Evolutionary conservation across 306 rosid genomes (phyloP), one percentile per base, ranked within the genome.

Genomic region (Hippophae tibetana): DNA sequence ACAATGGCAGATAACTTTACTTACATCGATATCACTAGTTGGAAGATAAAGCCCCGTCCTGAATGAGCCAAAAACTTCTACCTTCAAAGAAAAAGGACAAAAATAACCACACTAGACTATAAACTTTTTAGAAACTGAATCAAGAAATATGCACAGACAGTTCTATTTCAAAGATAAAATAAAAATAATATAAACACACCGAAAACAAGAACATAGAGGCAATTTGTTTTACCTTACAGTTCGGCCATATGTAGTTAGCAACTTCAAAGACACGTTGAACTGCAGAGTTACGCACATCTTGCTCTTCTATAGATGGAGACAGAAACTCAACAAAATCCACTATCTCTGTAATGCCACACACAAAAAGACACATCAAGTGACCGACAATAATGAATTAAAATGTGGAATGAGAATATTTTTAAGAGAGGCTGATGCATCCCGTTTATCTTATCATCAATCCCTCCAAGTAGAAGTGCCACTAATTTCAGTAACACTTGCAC

Each of bases 1-100:
- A 42, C 26, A 57, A 47, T 11, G 6, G 38, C 3, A 18, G 64
- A 63, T 48, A 57, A 45, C 40, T 18, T 25, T 1, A 79, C 94
- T 82, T 74, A 92, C 99, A 66, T 92, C 99, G 54, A 92, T 75
- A 61, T 92, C 99, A 73, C 99, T 88, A 1, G 85, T 82, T 7
- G 96, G 99, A 75, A 92, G 99, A 75, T 85, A 92, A 38, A 92
- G 74, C 59, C 99, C 99, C 38, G 99, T 92, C 85, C 74, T 77
- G 79, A 83, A 87, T 42, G 96, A 92, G 47, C 99, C 99, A 78
- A 88, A 92, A n/a, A 92, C 79, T 70, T 92, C 96, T 46, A 88
- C 95, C 99, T 92, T 60, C 41, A 81, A 48, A 79, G 61, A 43
- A 72, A 64, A 9, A 62, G 45, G 67, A 52, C 61, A 1, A 57